Base-by-base conservation (phyloP, 2,329 filamentous ascomycete genomes). In the Lizonia empirigonia region DNA sequence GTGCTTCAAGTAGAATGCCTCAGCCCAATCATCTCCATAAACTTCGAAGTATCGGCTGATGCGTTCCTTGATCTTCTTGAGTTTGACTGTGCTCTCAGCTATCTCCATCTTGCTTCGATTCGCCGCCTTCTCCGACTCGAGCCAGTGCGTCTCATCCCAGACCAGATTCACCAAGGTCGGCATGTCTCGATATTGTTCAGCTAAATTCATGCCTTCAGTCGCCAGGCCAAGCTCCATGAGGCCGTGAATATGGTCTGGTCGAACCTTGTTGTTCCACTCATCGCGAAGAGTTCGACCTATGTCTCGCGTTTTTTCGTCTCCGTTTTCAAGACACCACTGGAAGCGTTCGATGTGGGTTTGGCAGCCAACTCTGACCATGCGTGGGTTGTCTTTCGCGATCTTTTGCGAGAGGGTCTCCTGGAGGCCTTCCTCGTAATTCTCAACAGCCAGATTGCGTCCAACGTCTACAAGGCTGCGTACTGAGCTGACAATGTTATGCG, bases 1-100 rank as follows among this genome's bases (percentile, higher is more conserved):
- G 46, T 93, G 80, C 56, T 87, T 86, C 50, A 89, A 84, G 71
- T 96, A 97, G 55, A 91, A 89, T 0, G 90, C 88, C 61, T 86
- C 86, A 3, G 88, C 86, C 71, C 89, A 91, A 1, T 78, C 76
- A 56, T 85, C 78, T 13, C 85, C 84, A 59, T 88, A 89, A 20
- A 75, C 78, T n/a, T 80, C 77, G 64, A 91, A 89, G 62, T 83
- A 82, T 6, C 69, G 60, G 22, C 69, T 64, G n/a, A 80, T 74
- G 13, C 72, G 73, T 32, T 73, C 67, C 30, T 72, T 79, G 47
- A 72, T 67, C 45, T 77, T 67, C 46, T 77, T 72, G n/a, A 80
- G 71, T 49, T 76, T 74, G 35, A 73, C 67, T 7, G 42, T 67
- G 24, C 64, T 65, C 50, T 71, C 60, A 5, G 69, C 65, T 32